phyloP scores from a whole-genome alignment of 768 basidiomycete genomes.

The Hygrocybe coccinea region DNA sequence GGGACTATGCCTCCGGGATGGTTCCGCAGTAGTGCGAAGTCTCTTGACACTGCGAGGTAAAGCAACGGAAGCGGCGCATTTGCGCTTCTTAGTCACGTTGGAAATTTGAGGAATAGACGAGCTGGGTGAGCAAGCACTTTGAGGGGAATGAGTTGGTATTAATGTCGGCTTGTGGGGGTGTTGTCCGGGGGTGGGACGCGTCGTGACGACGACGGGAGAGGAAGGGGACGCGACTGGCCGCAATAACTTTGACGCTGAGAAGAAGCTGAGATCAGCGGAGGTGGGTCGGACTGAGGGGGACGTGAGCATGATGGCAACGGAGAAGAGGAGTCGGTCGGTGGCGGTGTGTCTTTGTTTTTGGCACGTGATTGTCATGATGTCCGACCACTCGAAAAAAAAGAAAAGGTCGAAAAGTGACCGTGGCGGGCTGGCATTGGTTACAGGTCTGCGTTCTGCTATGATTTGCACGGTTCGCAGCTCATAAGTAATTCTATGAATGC shows the following conservation, averaged over 20 bases:
- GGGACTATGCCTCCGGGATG: constrained; percentile 30
- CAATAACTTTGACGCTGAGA: constrained; percentile 28
- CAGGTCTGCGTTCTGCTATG: too few relatives aligned
- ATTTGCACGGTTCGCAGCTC: too few relatives aligned
- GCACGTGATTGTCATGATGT: background rate
- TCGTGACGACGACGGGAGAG: constrained; percentile 27
- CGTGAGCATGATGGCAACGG: constrained; percentile 18
- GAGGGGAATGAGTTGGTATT: background rate
- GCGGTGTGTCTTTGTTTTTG: background rate
- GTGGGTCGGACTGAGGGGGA: constrained; percentile 17
- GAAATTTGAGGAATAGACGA: constrained; percentile 15
- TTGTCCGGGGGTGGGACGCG: constrained; percentile 28
- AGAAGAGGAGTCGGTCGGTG: background rate
- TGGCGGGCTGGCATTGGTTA: too few relatives aligned
- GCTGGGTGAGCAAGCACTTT: constrained; percentile 11
- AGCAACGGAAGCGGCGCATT: constrained; percentile 13
- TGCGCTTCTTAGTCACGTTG: constrained; percentile 11
- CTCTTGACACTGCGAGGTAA: constrained; percentile 40
- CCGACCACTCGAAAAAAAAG: background rate
- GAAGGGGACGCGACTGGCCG: constrained; percentile 30
- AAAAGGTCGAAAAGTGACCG: background rate
- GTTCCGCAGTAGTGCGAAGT: constrained; percentile 29
- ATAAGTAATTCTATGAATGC: too few relatives aligned
- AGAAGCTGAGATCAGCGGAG: constrained; percentile 29
- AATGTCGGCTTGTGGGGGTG: background rate